A percentile compares a stretch with the other conserved stretches of the same genome.
Evolutionary conservation across 2,329 filamentous ascomycete genomes (phyloP).

Genomic region (Alternaria brassicicola): DNA sequence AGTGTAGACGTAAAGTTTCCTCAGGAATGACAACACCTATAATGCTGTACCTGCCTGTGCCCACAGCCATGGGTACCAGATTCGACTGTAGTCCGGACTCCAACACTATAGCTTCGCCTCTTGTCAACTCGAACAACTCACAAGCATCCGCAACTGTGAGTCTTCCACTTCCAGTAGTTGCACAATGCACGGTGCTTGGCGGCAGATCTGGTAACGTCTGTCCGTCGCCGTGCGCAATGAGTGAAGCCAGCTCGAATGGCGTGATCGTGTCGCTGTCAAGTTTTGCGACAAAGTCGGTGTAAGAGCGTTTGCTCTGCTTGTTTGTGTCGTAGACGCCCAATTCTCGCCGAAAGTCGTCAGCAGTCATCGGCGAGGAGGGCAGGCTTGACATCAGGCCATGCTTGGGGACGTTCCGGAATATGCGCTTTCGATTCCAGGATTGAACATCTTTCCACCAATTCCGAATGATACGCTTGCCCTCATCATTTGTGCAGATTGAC

Average conservation of each 20-base stretch:
- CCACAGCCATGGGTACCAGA: constrained; percentile 49
- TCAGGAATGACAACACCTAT: constrained; percentile 68
- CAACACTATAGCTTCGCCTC: constrained; percentile 51
- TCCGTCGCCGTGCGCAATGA: constrained; percentile 38
- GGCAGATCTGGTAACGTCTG: constrained; percentile 30
- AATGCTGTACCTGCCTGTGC: constrained; percentile 72
- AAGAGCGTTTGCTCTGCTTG: constrained; percentile 12
- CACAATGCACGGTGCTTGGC: constrained; percentile 39
- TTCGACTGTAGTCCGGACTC: constrained; percentile 56
- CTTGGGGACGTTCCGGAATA: constrained; percentile 17
- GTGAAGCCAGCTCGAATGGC: constrained; percentile 30
- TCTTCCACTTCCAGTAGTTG: constrained; percentile 43
- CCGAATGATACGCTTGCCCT: constrained; percentile 67
- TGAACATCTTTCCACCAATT: constrained; percentile 77
- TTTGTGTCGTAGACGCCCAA: constrained; percentile 18
- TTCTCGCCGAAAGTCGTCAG: constrained; percentile 26
- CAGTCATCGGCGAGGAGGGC: constrained; percentile 25
- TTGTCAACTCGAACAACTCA: constrained; percentile 42
- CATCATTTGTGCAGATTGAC: constrained; percentile 78
- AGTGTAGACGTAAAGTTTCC: constrained; percentile 53
- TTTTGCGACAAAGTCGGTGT: constrained; percentile 6
- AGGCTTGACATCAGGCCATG: constrained; percentile 13
- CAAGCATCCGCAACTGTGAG: constrained; percentile 48
- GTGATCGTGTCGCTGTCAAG: constrained; percentile 24
- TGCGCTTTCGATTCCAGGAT: constrained; percentile 55